Evolutionary conservation across 2,329 filamentous ascomycete species (phyloP), one percentile per base, ranked within the genome.

Genomic region (Chaetomiaceae sp.): DNA sequence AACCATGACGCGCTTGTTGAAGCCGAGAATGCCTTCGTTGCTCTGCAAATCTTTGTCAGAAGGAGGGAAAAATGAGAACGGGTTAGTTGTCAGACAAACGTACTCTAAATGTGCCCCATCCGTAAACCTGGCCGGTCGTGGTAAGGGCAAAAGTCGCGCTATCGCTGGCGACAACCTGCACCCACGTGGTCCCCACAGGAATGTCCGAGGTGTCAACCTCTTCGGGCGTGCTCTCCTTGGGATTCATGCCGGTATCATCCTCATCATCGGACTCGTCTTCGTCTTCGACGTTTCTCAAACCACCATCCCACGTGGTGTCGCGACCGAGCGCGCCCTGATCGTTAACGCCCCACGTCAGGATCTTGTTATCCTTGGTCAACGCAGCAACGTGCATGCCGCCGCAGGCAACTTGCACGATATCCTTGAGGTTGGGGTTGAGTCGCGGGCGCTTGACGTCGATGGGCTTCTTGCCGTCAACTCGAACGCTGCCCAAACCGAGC

Each of bases 271-370:
- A 55, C 13, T 74, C 73, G 16, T 48, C 44, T 13, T 46, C 40
- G 42, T 73, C 73, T 47, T 78, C 80, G 13, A 76, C 75, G 49
- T 82, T 78, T 43, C 77, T 71, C 46, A 76, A 67, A 11, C 81
- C 81, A 43, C 82, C 82, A 2, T 81, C 77, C 73, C 80, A 82
- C 2, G 72, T 70, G 3, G 87, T 91, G 65, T 88, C 80, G 65
- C 89, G 79, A 37, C 89, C 89, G 33, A 95, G 78, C 8, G 89
- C 87, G 58, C 87, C 86, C 65, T 90, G 84, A 65, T 95, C 89
- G 66, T 94, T 94, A 61, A 94, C 89, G 49, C 89, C 89, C 89
- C 89, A 95, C 25, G 87, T 90, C 49, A 90, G 73, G 61, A 95
- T 87, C 71, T 84, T 85, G 75, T 90, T 89, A 68, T 92, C 86